Conservation (phyloP, 768 basidiomycete genomes). For the Mycena floridula region DNA sequence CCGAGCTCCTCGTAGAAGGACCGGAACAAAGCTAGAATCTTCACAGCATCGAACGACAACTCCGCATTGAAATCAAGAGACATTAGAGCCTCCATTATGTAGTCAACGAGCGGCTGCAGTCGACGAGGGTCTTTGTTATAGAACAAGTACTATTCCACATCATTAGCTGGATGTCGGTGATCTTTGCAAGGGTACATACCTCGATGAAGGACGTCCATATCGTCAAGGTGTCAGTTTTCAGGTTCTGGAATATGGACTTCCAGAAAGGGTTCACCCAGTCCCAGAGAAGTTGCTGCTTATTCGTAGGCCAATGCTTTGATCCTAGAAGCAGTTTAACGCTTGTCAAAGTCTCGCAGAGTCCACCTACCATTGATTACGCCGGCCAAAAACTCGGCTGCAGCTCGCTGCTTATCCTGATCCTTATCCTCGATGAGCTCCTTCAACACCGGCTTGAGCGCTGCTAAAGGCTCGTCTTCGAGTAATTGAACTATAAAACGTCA, state of each 20-base stretch:
- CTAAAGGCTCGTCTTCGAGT: slow-evolving; percentile 67
- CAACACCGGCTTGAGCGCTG: slow-evolving; percentile 52
- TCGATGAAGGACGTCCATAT: slow-evolving; percentile 80
- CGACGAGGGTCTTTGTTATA: slow-evolving; percentile 79
- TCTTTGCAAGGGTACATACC: slow-evolving; percentile 32
- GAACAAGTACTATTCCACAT: slow-evolving; percentile 57
- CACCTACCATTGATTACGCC: slow-evolving; percentile 55
- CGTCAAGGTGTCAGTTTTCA: slow-evolving; percentile 76
- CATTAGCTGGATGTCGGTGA: background rate
- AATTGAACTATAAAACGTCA: slow-evolving; percentile 53
- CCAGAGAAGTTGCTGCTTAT: slow-evolving; percentile 69
- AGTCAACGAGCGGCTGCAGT: slow-evolving; percentile 73
- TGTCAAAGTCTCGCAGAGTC: background rate
- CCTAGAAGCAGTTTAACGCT: slow-evolving; percentile 37
- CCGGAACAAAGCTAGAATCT: slow-evolving; percentile 61
- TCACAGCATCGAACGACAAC: slow-evolving; percentile 75
- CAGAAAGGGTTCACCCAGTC: slow-evolving; percentile 72
- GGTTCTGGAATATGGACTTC: slow-evolving; percentile 52
- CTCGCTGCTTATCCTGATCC: slow-evolving; percentile 83
- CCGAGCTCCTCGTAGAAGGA: slow-evolving; percentile 69
- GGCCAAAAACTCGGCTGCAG: slow-evolving; percentile 78
- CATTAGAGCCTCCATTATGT: slow-evolving; percentile 56
- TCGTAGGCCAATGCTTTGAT: slow-evolving; percentile 80
- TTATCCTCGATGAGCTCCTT: slow-evolving; percentile 61
- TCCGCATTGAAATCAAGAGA: slow-evolving; percentile 74